phyloP scores from a whole-genome alignment of 2,329 filamentous ascomycete genomes.

The Alternaria gansuensis region DNA sequence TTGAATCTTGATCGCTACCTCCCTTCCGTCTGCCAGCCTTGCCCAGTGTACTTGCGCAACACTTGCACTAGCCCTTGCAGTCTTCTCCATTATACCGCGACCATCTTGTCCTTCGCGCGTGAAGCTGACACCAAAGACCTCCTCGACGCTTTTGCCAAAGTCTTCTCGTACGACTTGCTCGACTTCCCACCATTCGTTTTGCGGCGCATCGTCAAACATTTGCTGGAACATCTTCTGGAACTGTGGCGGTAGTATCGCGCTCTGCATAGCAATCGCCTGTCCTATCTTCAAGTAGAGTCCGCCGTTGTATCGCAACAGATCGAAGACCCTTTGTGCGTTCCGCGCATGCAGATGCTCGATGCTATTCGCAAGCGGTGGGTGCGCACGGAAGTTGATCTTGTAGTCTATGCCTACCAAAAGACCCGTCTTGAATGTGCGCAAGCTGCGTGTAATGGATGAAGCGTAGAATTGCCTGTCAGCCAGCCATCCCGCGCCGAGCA shows the following conservation, averaged over 20 bases:
- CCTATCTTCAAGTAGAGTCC: conserved; percentile 97
- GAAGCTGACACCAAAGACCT: conserved; percentile 92
- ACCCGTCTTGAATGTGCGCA: conserved; percentile 82
- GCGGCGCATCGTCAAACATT: conserved; percentile 98
- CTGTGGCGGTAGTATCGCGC: conserved; percentile 88
- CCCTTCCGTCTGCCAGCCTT: conserved; percentile 80
- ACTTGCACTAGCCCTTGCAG: conserved; percentile 80
- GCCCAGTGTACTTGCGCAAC: conserved; percentile 99
- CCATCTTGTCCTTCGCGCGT: conserved; percentile 63
- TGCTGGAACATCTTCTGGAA: conserved; percentile 95
- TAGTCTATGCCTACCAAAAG: conserved; percentile 88
- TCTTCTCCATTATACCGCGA: conserved; percentile 74
- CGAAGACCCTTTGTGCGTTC: conserved; percentile 82
- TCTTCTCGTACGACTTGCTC: conserved; percentile 87
- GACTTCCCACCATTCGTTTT: conserved; percentile 87
- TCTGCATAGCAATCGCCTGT: conserved; percentile 98
- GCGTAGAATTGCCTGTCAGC: conserved; percentile 80
- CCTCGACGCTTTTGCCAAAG: conserved; percentile 83
- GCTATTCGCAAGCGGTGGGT: conserved; percentile 76
- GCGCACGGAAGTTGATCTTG: conserved; percentile 90
- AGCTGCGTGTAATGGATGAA: conserved; percentile 77
- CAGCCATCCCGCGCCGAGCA: conserved; percentile 70
- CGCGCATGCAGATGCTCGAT: conserved; percentile 82
- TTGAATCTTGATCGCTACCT: conserved; percentile 96
- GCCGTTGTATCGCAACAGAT: conserved; percentile 84